Conservation (phyloP, 257 asterid genomes). For the Nicotiana undulata region DNA sequence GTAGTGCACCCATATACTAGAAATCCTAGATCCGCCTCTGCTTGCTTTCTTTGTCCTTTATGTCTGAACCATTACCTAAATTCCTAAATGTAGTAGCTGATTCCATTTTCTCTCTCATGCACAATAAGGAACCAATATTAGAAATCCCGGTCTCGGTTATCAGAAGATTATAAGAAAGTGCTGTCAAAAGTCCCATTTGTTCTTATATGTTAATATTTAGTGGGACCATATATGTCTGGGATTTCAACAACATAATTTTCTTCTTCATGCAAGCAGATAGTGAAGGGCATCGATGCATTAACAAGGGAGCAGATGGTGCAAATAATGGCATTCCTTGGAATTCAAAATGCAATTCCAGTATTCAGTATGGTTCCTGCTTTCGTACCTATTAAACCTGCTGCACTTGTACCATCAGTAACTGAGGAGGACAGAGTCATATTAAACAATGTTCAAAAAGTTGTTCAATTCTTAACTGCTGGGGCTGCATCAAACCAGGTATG, state of each 20-base stretch:
- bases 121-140: neutral
- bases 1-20: no score
- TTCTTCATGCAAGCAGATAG: constrained; percentile 48
- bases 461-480: constrained; percentile 75
- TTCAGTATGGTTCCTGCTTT: constrained; percentile 85
- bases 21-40: no score
- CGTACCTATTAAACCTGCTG: constrained; percentile 77
- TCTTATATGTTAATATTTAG: neutral
- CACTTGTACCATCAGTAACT: constrained; percentile 75
- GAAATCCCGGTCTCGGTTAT: neutral
- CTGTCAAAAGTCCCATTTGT: neutral
- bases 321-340: constrained; percentile 59
- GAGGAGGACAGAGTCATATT: constrained; percentile 85
- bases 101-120: neutral
- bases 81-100: neutral
- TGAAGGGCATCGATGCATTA: constrained; percentile 95
- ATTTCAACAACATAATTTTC: neutral
- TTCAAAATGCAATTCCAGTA: constrained; percentile 59
- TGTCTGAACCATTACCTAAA: neutral
- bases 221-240: neutral
- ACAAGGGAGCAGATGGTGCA: constrained; percentile 90
- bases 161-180: neutral
- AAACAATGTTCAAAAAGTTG: constrained; percentile 77
- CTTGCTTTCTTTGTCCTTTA: neutral
- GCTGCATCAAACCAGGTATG: constrained; percentile 59